Evolutionary conservation across 768 basidiomycete genomes (phyloP).

Genomic region (Agaricus blazei): DNA sequence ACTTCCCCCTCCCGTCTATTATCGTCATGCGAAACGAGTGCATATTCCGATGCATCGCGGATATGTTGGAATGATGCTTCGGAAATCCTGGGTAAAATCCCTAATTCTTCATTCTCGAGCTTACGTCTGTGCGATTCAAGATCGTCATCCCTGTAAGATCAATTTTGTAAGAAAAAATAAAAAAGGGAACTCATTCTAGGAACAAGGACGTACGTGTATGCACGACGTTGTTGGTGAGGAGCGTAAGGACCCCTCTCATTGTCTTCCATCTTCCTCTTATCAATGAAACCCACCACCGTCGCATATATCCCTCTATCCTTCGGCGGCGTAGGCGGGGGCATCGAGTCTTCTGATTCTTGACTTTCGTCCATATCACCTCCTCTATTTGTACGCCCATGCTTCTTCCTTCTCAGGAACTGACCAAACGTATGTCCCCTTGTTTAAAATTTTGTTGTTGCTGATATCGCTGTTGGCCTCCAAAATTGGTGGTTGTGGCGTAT

Average conservation of each 20-base stretch:
- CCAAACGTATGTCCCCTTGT: conserved; percentile 22
- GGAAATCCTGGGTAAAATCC: conserved; percentile 9
- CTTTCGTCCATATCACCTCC: conserved; percentile 1
- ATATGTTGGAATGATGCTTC: background rate
- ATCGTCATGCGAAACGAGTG: conserved; percentile 8
- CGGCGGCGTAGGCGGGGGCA: conserved; percentile 40
- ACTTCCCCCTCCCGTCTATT: background rate
- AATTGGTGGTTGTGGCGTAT: conserved; percentile 12
- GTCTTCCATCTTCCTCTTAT: no score
- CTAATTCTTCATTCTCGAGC: conserved; percentile 21
- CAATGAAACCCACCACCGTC: conserved; percentile 16
- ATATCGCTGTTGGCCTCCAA: conserved; percentile 9
- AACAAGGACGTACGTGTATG: no score
- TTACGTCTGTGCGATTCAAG: conserved; percentile 32
- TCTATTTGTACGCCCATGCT: conserved; percentile 18
- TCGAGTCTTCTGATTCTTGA: conserved; percentile 18
- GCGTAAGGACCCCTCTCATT: no score
- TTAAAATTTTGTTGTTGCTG: conserved; percentile 19
- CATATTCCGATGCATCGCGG: conserved; percentile 5
- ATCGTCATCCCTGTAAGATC: conserved; percentile 28
- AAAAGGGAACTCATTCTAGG: no score
- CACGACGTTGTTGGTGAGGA: no score
- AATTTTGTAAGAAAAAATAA: no score
- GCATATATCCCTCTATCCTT: conserved; percentile 32
- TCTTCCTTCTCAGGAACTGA: conserved; percentile 36